phyloP scores from a whole-genome alignment of 2,329 filamentous ascomycete species.

The Monosporascus sp. region DNA sequence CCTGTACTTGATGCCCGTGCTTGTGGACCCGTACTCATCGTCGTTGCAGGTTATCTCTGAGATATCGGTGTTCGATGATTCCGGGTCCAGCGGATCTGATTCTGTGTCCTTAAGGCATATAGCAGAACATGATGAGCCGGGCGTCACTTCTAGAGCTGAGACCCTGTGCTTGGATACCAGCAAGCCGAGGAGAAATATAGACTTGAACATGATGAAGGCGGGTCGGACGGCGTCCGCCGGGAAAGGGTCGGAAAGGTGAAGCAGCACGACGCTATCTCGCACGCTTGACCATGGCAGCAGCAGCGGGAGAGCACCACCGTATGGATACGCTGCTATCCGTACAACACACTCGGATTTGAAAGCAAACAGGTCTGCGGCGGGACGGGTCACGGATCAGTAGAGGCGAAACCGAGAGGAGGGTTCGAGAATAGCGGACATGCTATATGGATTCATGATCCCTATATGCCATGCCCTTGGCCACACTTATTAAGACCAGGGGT shows the following conservation, averaged over 20 bases:
- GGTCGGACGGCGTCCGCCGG: conserved; percentile 3
- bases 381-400: neutral
- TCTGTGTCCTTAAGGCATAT: conserved; percentile 38
- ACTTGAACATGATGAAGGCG: conserved; percentile 1
- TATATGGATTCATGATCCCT: neutral
- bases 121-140: conserved; percentile 45
- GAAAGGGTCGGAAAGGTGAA: neutral
- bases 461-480: neutral
- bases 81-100: conserved; percentile 27
- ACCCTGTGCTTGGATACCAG: conserved; percentile 11
- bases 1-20: conserved; percentile 39
- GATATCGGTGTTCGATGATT: conserved; percentile 35
- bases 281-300: conserved; percentile 5
- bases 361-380: neutral
- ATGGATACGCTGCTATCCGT: conserved; percentile 2
- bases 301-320: conserved; percentile 4
- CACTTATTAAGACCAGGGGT: neutral
- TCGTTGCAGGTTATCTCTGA: conserved; percentile 44
- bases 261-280: conserved; percentile 1
- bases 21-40: conserved; percentile 30
- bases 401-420: neutral
- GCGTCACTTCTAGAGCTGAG: conserved; percentile 39
- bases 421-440: neutral
- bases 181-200: conserved; percentile 10
- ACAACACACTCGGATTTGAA: neutral